A percentile compares a stretch with the other conserved stretches of the same genome.
Conservation (phyloP, 331 rosid genomes). For the Arachis monticola region DNA sequence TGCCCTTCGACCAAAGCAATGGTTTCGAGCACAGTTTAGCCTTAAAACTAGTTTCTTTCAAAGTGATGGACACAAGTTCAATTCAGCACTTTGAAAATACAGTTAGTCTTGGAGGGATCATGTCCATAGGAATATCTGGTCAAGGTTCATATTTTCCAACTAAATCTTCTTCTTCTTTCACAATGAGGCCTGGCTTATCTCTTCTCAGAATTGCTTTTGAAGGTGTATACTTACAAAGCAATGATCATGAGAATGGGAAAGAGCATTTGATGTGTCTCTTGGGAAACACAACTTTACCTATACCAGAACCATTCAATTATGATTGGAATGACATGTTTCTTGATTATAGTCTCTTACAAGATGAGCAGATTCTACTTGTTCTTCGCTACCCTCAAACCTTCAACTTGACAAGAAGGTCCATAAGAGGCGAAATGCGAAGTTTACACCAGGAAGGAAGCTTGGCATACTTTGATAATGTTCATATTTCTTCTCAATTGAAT, state of each 20-base stretch:
- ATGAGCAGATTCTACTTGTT: slow-evolving; percentile 31
- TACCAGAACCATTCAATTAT: background rate
- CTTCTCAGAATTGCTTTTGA: slow-evolving; percentile 17
- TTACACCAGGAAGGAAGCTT: slow-evolving; percentile 18
- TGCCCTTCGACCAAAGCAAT: slow-evolving; percentile 14
- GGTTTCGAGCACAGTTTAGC: background rate
- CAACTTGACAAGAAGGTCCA: slow-evolving; percentile 33
- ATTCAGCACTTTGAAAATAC: slow-evolving; percentile 25
- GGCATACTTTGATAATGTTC: slow-evolving; percentile 15
- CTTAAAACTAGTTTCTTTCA: slow-evolving; percentile 19
- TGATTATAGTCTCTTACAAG: slow-evolving; percentile 31
- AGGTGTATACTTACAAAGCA: slow-evolving; percentile 29
- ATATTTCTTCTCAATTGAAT: slow-evolving; percentile 29
- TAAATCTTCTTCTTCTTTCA: slow-evolving; percentile 13
- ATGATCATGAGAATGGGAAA: background rate
- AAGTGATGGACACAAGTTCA: slow-evolving; percentile 19
- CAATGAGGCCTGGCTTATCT: background rate
- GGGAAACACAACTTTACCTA: slow-evolving; percentile 17
- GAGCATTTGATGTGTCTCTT: slow-evolving; percentile 25
- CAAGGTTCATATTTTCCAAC: background rate
- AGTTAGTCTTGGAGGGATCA: slow-evolving; percentile 27
- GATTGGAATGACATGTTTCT: slow-evolving; percentile 24
- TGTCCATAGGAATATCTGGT: slow-evolving; percentile 21
- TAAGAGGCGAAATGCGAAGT: slow-evolving; percentile 33
- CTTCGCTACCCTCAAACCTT: slow-evolving; percentile 27